Conservation (phyloP, 257 asterid species). For the Eustoma russellianum region DNA sequence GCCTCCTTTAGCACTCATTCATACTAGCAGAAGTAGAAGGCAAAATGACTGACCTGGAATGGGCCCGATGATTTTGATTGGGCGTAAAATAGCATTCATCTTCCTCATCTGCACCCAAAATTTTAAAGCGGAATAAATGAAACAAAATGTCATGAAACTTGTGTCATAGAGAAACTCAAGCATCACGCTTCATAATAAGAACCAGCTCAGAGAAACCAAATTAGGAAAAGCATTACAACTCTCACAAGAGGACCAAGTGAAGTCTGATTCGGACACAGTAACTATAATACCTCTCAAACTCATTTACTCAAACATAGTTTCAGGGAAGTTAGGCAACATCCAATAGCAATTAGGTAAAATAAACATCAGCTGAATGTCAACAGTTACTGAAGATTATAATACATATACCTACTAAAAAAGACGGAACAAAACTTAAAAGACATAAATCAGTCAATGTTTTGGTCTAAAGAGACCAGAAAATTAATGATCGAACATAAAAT, state of each 20-base stretch:
- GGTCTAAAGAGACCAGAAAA: no score
- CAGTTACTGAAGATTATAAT: no score
- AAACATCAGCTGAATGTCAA: no score
- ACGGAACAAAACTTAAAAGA: no score
- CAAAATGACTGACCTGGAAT: slow-evolving; percentile 59
- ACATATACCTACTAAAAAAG: no score
- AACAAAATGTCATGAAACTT: background rate
- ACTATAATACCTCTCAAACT: background rate
- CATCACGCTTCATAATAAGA: background rate
- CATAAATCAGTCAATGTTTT: no score
- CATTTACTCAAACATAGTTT: no score
- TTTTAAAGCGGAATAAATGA: background rate
- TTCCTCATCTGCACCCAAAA: slow-evolving; percentile 47
- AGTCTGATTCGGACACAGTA: background rate
- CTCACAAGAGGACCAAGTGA: background rate
- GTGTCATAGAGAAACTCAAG: background rate
- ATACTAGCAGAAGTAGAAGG: background rate
- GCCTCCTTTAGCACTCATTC: no score
- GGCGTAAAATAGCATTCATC: slow-evolving; percentile 21
- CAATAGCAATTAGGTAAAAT: background rate
- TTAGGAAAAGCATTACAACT: background rate
- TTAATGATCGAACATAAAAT: no score
- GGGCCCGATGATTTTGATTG: slow-evolving; percentile 47
- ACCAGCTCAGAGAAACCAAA: background rate
- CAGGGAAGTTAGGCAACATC: background rate